Percentiles rank a stretch among this genome's conserved stretches.
Evolutionary conservation across 495 filamentous ascomycete species (phyloP).

Genomic region (Parachaetomium inaequale): DNA sequence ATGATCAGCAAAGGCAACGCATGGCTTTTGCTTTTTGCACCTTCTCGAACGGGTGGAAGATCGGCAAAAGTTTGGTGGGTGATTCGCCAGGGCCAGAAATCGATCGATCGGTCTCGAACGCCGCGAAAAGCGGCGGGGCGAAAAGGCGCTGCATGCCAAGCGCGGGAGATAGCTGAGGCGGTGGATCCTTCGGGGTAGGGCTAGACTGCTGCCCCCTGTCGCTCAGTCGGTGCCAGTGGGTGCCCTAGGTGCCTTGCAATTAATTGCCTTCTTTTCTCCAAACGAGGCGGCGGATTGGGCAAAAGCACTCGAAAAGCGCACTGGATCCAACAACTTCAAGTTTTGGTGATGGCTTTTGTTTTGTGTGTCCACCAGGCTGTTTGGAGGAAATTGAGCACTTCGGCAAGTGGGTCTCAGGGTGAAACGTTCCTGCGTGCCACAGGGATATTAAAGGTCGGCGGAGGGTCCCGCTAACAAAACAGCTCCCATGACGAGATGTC

Average conservation of each 20-base stretch:
- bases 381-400: not conserved
- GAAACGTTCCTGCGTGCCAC: constrained; percentile 5
- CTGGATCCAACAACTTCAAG: not conserved
- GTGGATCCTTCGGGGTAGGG: not conserved
- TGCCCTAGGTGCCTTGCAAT: too few species aligned
- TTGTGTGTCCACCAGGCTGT: not conserved
- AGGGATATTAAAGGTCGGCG: not conserved
- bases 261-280: not conserved
- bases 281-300: not conserved
- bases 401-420: not conserved
- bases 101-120: constrained; percentile 15
- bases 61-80: not conserved
- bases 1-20: not conserved
- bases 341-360: not conserved
- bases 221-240: not conserved
- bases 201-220: not conserved
- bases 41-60: not conserved
- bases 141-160: constrained; percentile 6
- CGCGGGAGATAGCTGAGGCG: constrained; percentile 12
- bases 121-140: not conserved
- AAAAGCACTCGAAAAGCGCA: not conserved
- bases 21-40: not conserved
- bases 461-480: not conserved
- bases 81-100: not conserved
- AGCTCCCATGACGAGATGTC: constrained; percentile 1